Evolutionary conservation across 1,139 yeast genomes (phyloP).

Genomic region (Pichia sp.): DNA sequence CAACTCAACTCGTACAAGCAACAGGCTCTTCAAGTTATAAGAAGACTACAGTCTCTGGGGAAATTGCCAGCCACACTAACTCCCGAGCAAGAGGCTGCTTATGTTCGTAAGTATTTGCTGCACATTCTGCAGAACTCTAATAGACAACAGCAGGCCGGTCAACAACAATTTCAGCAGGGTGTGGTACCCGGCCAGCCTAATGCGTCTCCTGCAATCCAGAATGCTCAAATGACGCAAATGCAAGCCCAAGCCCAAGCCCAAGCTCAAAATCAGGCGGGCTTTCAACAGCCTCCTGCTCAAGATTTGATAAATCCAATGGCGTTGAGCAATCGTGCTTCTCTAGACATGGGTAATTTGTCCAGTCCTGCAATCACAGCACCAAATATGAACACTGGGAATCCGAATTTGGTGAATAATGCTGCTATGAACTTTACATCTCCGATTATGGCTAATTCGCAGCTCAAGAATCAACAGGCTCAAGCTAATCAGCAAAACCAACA

Average conservation of each 20-base stretch:
- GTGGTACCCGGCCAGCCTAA: no score
- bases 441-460: slow-evolving; percentile 8
- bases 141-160: slow-evolving; percentile 15
- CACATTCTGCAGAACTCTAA: slow-evolving; percentile 20
- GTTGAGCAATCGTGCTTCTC: no score
- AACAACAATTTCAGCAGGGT: slow-evolving; percentile 14
- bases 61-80: slow-evolving; percentile 28
- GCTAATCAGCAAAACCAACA: slow-evolving; percentile 3
- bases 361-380: slow-evolving; percentile 10
- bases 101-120: slow-evolving; percentile 30
- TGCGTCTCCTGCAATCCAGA: neutral
- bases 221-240: neutral
- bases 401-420: neutral
- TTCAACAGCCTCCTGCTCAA: neutral
- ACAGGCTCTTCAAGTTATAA: slow-evolving; percentile 31
- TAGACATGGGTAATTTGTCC: slow-evolving; percentile 3
- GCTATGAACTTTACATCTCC: slow-evolving; percentile 6
- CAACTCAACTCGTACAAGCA: slow-evolving; percentile 30
- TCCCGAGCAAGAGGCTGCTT: slow-evolving; percentile 34
- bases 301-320: neutral
- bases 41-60: slow-evolving; percentile 30
- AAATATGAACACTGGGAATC: slow-evolving; percentile 4
- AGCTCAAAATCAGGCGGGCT: no score
- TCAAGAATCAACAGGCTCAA: slow-evolving; percentile 2
- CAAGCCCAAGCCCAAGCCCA: neutral